These are phyloP conservation scores for Silene conica DNA, from an alignment of 148 eudicot species.

Conservation along the genomic window DNA sequence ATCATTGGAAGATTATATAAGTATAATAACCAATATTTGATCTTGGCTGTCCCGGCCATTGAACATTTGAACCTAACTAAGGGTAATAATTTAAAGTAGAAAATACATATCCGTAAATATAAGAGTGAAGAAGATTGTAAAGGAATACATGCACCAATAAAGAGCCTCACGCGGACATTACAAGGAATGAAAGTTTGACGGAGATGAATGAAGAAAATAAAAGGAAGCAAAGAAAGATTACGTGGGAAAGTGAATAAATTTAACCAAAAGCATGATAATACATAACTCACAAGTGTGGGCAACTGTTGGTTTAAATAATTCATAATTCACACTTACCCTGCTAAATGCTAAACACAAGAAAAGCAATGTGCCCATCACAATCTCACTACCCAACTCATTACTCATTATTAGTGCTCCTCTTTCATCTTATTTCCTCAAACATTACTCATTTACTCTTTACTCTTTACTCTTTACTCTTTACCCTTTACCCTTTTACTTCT, in stretches of 20 bases:
- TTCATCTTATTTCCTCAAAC: neutral
- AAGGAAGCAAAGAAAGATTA: neutral
- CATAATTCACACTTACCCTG: neutral
- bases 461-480: no score
- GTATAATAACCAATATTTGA: no score
- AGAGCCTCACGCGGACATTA: conserved; percentile 6
- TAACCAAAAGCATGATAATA: conserved; percentile 1
- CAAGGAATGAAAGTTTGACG: conserved; percentile 5
- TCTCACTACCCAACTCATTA: neutral
- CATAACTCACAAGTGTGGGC: neutral
- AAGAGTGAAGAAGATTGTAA: neutral
- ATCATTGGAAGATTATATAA: no score
- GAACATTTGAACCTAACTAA: no score
- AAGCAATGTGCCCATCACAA: conserved; percentile 15
- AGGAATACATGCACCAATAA: conserved; percentile 3
- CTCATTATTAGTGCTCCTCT: conserved; percentile 16
- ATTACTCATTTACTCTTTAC: neutral
- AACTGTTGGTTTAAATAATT: neutral
- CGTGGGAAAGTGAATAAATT: conserved; percentile 6
- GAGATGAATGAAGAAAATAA: neutral
- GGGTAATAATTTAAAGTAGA: no score
- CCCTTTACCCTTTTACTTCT: no score
- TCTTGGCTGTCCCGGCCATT: no score
- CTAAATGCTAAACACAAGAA: conserved; percentile 17
- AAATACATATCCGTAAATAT: no score